phyloP scores from a whole-genome alignment of 306 rosid species.

The Lathyrus aphaca region DNA sequence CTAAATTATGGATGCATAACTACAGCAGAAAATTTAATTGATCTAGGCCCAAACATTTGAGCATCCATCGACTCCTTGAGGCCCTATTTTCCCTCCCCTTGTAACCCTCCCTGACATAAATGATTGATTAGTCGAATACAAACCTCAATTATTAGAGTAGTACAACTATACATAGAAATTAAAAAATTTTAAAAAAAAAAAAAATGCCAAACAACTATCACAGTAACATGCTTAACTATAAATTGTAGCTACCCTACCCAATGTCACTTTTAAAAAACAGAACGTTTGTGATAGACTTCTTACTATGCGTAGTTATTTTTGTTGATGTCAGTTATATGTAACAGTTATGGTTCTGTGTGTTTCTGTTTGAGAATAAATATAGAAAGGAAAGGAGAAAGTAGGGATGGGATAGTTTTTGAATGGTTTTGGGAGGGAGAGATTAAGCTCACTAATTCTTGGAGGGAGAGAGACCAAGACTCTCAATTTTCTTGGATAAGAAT shows the following conservation, averaged over 20 bases:
- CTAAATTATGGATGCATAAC: slow-evolving; percentile 18
- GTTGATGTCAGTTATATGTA: too few species aligned
- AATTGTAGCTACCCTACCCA: slow-evolving; percentile 9
- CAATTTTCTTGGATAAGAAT: too few species aligned
- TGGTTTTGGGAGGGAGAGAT: too few species aligned
- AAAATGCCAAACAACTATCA: neutral
- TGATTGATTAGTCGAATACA: slow-evolving; percentile 31
- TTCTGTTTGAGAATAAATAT: too few species aligned
- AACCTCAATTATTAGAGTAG: slow-evolving; percentile 11
- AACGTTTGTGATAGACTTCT: neutral
- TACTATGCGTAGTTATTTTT: too few species aligned
- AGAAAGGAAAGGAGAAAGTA: too few species aligned
- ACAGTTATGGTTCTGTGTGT: too few species aligned
- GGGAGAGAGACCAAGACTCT: too few species aligned
- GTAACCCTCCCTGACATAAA: slow-evolving; percentile 16
- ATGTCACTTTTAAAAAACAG: neutral
- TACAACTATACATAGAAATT: neutral
- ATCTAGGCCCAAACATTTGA: slow-evolving; percentile 12
- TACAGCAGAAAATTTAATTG: neutral
- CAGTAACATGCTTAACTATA: neutral
- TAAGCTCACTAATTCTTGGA: too few species aligned
- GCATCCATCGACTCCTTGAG: neutral
- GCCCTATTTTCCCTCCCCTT: slow-evolving; percentile 1
- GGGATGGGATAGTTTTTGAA: too few species aligned
- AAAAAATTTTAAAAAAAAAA: neutral